phyloP scores from a whole-genome alignment of 108 stramenopile genomes.

The Cylindrotheca closterium region DNA sequence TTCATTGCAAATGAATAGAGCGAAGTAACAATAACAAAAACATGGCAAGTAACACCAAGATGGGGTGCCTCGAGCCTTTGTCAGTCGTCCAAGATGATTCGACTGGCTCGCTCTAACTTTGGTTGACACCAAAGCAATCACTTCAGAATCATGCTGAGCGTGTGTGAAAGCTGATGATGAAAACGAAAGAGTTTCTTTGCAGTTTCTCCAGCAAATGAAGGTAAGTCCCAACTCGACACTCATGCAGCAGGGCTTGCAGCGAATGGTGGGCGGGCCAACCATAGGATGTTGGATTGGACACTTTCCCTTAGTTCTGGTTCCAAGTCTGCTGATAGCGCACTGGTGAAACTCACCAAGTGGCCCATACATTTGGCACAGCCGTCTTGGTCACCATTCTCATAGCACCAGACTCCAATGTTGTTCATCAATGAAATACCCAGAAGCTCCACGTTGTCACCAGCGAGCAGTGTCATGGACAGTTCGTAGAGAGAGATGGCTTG shows the following conservation, averaged over 20 bases:
- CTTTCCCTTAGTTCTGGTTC: constrained; percentile 4
- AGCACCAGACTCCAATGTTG: constrained; percentile 28
- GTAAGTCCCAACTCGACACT: too few species aligned
- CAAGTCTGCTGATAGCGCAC: neutral
- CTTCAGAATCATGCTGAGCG: too few species aligned
- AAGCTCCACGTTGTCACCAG: constrained; percentile 6
- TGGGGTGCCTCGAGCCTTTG: too few species aligned
- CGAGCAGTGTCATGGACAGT: constrained; percentile 21
- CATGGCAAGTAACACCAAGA: too few species aligned
- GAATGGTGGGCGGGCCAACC: constrained; percentile 15
- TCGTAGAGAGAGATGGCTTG: constrained; percentile 22
- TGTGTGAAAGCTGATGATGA: too few species aligned
- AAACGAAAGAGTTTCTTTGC: too few species aligned
- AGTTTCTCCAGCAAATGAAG: too few species aligned
- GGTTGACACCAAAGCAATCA: too few species aligned
- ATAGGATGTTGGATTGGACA: constrained; percentile 19
- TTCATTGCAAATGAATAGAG: too few species aligned
- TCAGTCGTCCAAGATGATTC: too few species aligned
- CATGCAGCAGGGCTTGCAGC: constrained; percentile 24
- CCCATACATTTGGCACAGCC: constrained; percentile 9
- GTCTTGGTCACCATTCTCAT: constrained; percentile 21
- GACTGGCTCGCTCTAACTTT: too few species aligned
- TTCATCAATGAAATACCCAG: constrained; percentile 25
- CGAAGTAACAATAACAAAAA: too few species aligned
- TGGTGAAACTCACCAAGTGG: constrained; percentile 5